These are phyloP conservation scores for Psilocybe cubensis DNA, from an alignment of 768 basidiomycete genomes.

Conservation along the genomic window DNA sequence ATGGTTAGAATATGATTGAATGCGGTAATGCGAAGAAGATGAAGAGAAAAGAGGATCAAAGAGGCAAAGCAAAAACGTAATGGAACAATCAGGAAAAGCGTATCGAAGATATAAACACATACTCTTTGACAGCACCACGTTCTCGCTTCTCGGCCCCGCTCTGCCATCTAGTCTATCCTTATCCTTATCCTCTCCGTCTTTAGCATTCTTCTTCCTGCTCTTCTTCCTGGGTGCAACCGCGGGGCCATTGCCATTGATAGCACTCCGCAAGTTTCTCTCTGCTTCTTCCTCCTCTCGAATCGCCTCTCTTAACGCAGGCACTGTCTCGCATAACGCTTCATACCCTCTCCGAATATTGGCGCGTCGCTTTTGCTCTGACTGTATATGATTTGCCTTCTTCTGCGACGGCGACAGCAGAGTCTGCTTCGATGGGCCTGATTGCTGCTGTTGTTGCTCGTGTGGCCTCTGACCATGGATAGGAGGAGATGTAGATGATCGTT, in stretches of 20 bases:
- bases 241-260: slow-evolving; percentile 20
- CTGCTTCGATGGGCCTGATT: slow-evolving; percentile 31
- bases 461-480: slow-evolving; percentile 1
- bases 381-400: slow-evolving; percentile 94
- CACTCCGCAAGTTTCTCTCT: slow-evolving; percentile 22
- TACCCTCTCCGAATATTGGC: slow-evolving; percentile 91
- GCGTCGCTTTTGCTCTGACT: slow-evolving; percentile 91
- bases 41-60: neutral
- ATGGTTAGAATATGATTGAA: neutral
- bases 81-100: slow-evolving; percentile 5
- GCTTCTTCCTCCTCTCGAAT: slow-evolving; percentile 76
- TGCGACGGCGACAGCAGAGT: slow-evolving; percentile 77
- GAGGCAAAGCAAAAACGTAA: slow-evolving; percentile 4
- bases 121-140: slow-evolving; percentile 89
- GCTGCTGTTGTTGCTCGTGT: slow-evolving; percentile 9
- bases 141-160: slow-evolving; percentile 89
- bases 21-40: neutral
- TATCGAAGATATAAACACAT: slow-evolving; percentile 32
- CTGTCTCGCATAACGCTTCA: slow-evolving; percentile 82
- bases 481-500: slow-evolving; percentile 12
- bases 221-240: slow-evolving; percentile 21
- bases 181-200: slow-evolving; percentile 46
- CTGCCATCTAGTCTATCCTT: slow-evolving; percentile 78
- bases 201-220: slow-evolving; percentile 52
- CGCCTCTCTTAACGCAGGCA: slow-evolving; percentile 82